phyloP scores from a whole-genome alignment of 1,284 basidiomycete genomes.

The Calocybe gambosa region DNA sequence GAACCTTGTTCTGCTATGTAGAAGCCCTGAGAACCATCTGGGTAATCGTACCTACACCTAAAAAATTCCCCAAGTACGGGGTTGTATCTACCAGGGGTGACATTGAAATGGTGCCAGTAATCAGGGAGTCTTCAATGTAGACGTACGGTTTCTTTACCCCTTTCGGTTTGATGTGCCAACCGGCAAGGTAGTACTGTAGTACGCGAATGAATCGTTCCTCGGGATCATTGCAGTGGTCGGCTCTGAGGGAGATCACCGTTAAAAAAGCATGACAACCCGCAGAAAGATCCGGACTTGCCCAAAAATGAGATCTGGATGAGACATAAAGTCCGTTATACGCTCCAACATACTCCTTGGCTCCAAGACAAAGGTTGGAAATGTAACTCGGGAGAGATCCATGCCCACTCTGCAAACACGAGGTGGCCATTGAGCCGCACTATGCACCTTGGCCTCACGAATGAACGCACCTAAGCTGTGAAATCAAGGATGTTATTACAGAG shows the following conservation, averaged over 20 bases:
- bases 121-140: conserved; percentile 3
- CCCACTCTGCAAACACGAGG: conserved; percentile 57
- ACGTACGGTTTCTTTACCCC: conserved; percentile 98
- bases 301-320: conserved; percentile 96
- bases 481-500: conserved; percentile 72
- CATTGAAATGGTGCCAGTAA: conserved; percentile 3
- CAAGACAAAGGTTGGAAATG: conserved; percentile 91
- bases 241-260: conserved; percentile 36
- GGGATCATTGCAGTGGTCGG: conserved; percentile 69
- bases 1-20: conserved; percentile 96
- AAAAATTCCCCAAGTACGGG: conserved; percentile 98
- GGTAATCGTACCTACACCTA: conserved; percentile 92
- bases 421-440: neutral
- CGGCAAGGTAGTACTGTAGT: conserved; percentile 93
- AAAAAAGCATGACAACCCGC: neutral
- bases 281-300: conserved; percentile 51
- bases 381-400: conserved; percentile 94
- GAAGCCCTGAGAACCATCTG: conserved; percentile 87
- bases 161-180: conserved; percentile 99
- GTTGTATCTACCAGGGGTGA: conserved; percentile 68
- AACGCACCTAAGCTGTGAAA: conserved; percentile 75
- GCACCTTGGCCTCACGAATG: conserved; percentile 3
- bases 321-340: conserved; percentile 98
- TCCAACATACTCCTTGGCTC: conserved; percentile 93
- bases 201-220: conserved; percentile 92